Conservation (phyloP, 2,329 filamentous ascomycete genomes). For the Sclerotiophoma versabilis region DNA sequence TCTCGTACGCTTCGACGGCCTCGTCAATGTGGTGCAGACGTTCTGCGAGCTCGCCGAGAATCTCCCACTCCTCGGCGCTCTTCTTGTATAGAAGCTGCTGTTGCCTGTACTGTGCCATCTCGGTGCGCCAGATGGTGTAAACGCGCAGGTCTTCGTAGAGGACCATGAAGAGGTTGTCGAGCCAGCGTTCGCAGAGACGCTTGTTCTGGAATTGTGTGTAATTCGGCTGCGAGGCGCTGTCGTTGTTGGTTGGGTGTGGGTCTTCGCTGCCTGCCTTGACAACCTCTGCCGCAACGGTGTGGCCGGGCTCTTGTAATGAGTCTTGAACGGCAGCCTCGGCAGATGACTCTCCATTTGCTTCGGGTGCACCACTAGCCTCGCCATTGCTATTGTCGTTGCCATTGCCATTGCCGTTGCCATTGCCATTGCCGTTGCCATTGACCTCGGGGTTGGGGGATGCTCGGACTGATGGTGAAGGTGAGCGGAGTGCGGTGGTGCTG, state of each 20-base stretch:
- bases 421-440: slow-evolving; percentile 49
- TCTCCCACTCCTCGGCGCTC: slow-evolving; percentile 97
- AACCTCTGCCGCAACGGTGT: slow-evolving; percentile 78
- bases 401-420: slow-evolving; percentile 52
- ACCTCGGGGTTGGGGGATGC: slow-evolving; percentile 44
- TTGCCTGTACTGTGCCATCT: slow-evolving; percentile 93
- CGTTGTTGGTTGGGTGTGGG: slow-evolving; percentile 54
- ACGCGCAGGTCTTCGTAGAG: slow-evolving; percentile 97
- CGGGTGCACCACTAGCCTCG: slow-evolving; percentile 35
- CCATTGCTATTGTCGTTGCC: slow-evolving; percentile 49
- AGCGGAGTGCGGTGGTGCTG: slow-evolving; percentile 79
- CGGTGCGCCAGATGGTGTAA: slow-evolving; percentile 98
- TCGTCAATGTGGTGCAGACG: slow-evolving; percentile 91
- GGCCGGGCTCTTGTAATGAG: slow-evolving; percentile 78
- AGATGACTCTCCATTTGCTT: slow-evolving; percentile 39
- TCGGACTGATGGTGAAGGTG: slow-evolving; percentile 55
- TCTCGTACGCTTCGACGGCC: slow-evolving; percentile 89
- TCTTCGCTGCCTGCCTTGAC: slow-evolving; percentile 78
- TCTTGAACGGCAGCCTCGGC: slow-evolving; percentile 38
- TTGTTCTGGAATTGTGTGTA: slow-evolving; percentile 97
- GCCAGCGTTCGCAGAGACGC: slow-evolving; percentile 94
- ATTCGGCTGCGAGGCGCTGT: slow-evolving; percentile 64
- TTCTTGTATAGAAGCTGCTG: slow-evolving; percentile 97
- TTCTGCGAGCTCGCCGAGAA: slow-evolving; percentile 89
- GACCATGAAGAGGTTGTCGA: slow-evolving; percentile 99